Base-by-base conservation (phyloP, 2,329 filamentous ascomycete species). In the Fusarium nygamai region DNA sequence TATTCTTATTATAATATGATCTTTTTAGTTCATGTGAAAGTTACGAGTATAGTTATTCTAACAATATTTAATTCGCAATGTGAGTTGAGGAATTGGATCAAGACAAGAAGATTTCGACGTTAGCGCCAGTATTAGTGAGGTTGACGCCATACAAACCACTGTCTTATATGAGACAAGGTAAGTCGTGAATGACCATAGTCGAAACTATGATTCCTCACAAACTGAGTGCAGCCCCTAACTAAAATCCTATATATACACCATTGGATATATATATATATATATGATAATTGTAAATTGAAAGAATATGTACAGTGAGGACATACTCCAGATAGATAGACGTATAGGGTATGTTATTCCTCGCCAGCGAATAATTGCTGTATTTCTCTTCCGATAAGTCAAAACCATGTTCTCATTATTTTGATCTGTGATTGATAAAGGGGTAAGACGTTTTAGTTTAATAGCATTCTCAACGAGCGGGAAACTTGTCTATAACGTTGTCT, bases 11-110 rank as follows among this genome's bases (percentile, higher is more conserved):
- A 19, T 3, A 19, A 24, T 0, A 14, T 12, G 10, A 20, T 36
- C 5, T 22, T 31, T 13, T 12, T 1, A 6, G 2, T 27, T 3
- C 6, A 9, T 8, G 1, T 4, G 2, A 8, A 11, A 2, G 3
- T 31, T 19, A 14, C 39, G 2, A 13, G 12, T n/a, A 19, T 14
- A 31, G 2, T 29, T 38, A 19, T 19, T 29, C 8, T 8, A 19
- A 19, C 2, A 6, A 19, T 29, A 3, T n/a, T 29, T 8, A n/a
- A n/a, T 14, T n/a, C n/a, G 8, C 16, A 14, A 36, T 36, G 11
- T 43, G 16, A 29, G 14, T 29, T n/a, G 11, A 56, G 11, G 34
- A 19, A 39, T 19, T 13, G 8, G 14, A 6, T 56, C 11, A 5
- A 31, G 6, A 6, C 20, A 10, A 14, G 2, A n/a, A 36, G 5